phyloP scores from a whole-genome alignment of 2,329 filamentous ascomycete genomes.

The Balansia obtecta region DNA sequence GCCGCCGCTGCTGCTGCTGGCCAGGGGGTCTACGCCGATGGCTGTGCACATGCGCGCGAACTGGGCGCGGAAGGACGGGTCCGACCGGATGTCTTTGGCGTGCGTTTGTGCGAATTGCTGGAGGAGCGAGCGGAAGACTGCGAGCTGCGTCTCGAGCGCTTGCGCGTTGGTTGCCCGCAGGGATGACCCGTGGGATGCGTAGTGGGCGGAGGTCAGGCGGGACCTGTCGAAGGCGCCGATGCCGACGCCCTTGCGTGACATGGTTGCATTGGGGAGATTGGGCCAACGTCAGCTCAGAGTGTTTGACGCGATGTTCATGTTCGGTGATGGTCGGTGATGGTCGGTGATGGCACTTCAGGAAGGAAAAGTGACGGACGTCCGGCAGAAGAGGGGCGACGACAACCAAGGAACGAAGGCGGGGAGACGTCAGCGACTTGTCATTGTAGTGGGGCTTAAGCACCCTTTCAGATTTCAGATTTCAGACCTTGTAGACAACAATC shows the following conservation, averaged over 20 bases:
- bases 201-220: slow-evolving; percentile 75
- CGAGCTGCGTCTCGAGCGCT: slow-evolving; percentile 83
- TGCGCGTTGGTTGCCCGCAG: slow-evolving; percentile 76
- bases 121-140: slow-evolving; percentile 88
- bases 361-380: too few relatives aligned
- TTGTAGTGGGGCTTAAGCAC: too few relatives aligned
- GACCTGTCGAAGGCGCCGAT: slow-evolving; percentile 82
- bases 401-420: too few relatives aligned
- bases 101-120: slow-evolving; percentile 94
- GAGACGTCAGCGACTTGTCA: too few relatives aligned
- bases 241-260: slow-evolving; percentile 75
- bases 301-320: not conserved
- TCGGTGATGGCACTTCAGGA: too few relatives aligned
- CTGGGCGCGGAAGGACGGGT: slow-evolving; percentile 88
- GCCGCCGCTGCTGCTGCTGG: slow-evolving; percentile 27
- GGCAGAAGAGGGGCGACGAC: too few relatives aligned
- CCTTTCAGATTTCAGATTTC: too few relatives aligned
- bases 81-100: slow-evolving; percentile 88
- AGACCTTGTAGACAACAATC: too few relatives aligned
- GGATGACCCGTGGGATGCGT: slow-evolving; percentile 76
- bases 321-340: too few relatives aligned
- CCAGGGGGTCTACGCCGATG: slow-evolving; percentile 90
- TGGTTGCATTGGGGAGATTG: slow-evolving; percentile 17
- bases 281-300: not conserved
- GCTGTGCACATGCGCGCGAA: slow-evolving; percentile 98